A percentile compares a stretch with the other conserved stretches of the same genome.
These are phyloP conservation scores for Talinum fruticosum DNA, from an alignment of 148 eudicot genomes.

Conservation along the genomic window DNA sequence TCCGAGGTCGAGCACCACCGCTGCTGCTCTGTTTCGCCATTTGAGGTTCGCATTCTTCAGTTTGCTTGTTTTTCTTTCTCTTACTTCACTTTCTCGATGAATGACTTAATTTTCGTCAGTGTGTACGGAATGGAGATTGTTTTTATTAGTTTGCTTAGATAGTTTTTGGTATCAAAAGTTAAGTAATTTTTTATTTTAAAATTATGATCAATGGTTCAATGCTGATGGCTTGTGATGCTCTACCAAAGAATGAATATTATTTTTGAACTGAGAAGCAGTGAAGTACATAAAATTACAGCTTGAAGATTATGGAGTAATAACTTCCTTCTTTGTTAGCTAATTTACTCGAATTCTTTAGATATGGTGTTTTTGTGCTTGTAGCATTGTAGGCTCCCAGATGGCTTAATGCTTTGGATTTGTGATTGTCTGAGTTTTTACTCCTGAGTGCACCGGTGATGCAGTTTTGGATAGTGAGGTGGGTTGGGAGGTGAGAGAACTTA, in stretches of 20 bases:
- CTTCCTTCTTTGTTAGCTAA: not conserved
- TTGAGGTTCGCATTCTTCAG: constrained; percentile 44
- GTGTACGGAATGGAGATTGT: not conserved
- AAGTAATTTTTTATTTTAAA: too few species aligned
- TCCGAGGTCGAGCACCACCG: constrained; percentile 46
- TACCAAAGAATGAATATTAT: not conserved
- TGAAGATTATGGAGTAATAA: too few species aligned
- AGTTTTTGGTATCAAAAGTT: not conserved
- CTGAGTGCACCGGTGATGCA: not conserved
- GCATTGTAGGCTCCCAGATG: not conserved
- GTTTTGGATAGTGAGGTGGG: not conserved
- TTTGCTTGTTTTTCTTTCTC: not conserved
- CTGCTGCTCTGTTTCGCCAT: constrained; percentile 74
- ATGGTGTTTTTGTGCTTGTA: not conserved
- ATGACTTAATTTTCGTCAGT: not conserved
- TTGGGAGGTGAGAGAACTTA: not conserved
- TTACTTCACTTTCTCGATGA: not conserved
- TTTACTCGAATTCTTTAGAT: too few species aligned
- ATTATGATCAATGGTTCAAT: not conserved
- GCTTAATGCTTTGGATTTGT: not conserved
- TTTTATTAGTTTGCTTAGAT: not conserved
- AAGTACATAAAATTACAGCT: not conserved
- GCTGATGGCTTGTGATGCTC: not conserved
- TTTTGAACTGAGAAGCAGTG: not conserved
- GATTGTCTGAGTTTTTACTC: not conserved